Evolutionary conservation across 2,329 filamentous ascomycete genomes (phyloP).

Genomic region (Diaporthe ampelina): DNA sequence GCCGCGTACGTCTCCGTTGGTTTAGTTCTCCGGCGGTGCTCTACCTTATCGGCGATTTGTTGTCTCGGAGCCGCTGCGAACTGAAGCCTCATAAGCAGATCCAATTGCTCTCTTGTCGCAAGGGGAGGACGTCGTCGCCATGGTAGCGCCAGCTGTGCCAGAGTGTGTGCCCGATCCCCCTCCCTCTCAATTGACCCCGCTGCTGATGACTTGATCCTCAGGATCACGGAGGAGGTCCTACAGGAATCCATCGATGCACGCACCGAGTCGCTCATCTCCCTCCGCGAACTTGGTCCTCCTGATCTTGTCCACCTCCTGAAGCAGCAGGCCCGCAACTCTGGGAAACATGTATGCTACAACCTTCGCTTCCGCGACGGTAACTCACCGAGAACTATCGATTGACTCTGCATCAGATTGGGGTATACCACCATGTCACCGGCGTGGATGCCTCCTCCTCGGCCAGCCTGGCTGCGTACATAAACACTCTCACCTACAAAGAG

Average conservation of each 20-base stretch:
- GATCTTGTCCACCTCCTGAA: conserved; percentile 97
- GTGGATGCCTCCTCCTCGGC: conserved; percentile 98
- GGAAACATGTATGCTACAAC: conserved; percentile 62
- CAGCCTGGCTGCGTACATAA: conserved; percentile 97
- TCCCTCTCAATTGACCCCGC: conserved; percentile 32
- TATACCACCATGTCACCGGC: conserved; percentile 98
- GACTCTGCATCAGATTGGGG: conserved; percentile 74
- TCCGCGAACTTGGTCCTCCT: conserved; percentile 94
- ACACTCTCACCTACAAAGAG: conserved; percentile 93
- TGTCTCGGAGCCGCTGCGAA: conserved; percentile 33
- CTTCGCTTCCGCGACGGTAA: conserved; percentile 17
- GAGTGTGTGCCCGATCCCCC: conserved; percentile 67
- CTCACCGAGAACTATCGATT: conserved; percentile 35
- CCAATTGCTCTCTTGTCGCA: conserved; percentile 31
- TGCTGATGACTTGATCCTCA: conserved; percentile 55
- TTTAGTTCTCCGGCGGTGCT: conserved; percentile 26
- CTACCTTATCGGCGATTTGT: conserved; percentile 17
- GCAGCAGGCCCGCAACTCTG: conserved; percentile 69
- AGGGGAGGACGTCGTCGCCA: conserved; percentile 55
- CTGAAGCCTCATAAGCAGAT: conserved; percentile 29
- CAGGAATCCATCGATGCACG: conserved; percentile 93
- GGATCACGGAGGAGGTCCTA: conserved; percentile 93
- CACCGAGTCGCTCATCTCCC: conserved; percentile 86
- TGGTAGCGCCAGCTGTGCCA: conserved; percentile 82
- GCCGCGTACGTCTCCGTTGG: conserved; percentile 38